Evolutionary conservation across 345 rosid species (phyloP).

Genomic region (Rhizophora apiculata): DNA sequence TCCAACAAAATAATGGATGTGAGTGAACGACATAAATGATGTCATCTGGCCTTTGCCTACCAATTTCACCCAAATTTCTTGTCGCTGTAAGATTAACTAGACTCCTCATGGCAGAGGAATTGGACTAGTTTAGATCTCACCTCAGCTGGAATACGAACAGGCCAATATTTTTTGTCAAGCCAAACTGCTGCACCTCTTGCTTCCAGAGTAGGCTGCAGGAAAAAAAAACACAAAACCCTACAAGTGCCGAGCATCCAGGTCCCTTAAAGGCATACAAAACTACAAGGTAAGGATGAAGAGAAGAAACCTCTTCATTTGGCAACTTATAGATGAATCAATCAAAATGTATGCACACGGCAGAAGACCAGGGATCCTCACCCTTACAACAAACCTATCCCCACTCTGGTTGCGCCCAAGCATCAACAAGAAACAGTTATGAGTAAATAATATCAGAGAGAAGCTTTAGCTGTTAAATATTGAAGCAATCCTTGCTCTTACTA

Average conservation of each 20-base stretch:
- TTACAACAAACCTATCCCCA: constrained; percentile 67
- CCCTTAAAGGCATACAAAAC: no score
- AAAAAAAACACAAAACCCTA: no score
- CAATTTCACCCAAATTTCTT: no score
- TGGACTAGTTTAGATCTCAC: constrained; percentile 60
- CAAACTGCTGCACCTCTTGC: constrained; percentile 76
- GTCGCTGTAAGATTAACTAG: constrained; percentile 25
- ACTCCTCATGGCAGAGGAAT: constrained; percentile 38
- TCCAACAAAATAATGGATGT: neutral
- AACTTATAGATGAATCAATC: constrained; percentile 69
- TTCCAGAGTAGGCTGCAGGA: constrained; percentile 58
- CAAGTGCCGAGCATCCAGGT: no score
- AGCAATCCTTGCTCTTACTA: neutral
- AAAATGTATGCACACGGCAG: constrained; percentile 68
- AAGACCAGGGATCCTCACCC: constrained; percentile 60
- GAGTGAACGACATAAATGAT: neutral
- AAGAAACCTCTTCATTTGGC: constrained; percentile 65
- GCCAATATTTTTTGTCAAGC: constrained; percentile 77
- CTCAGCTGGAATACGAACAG: constrained; percentile 64
- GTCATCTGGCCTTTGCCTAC: no score
- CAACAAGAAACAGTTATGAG: neutral
- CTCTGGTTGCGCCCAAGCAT: constrained; percentile 40
- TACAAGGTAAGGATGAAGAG: neutral
- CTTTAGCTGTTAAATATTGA: neutral
- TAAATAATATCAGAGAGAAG: neutral